phyloP scores from a whole-genome alignment of 768 basidiomycete species.

The Leccinellum rugosiceps region DNA sequence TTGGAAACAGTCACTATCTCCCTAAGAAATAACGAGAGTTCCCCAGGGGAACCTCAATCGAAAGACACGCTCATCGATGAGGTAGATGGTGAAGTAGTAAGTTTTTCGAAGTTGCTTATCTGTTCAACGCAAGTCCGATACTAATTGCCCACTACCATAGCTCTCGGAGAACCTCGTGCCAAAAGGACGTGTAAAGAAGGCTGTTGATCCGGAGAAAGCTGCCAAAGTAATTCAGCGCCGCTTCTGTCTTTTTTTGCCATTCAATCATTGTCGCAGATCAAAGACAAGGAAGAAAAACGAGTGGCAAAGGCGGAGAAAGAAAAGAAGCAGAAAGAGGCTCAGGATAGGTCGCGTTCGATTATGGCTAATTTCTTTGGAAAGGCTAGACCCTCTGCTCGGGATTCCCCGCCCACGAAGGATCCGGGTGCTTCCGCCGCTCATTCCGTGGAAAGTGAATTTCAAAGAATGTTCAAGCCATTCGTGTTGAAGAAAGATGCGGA shows the following conservation, averaged over 20 bases:
- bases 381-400: constrained; percentile 36
- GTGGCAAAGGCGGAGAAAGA: constrained; percentile 67
- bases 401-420: constrained; percentile 23
- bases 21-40: background rate
- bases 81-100: constrained; percentile 41
- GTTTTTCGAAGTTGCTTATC: constrained; percentile 5
- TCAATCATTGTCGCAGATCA: constrained; percentile 46
- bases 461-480: constrained; percentile 76
- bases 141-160: constrained; percentile 4
- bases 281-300: constrained; percentile 65
- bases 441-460: constrained; percentile 59
- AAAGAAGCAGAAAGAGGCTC: constrained; percentile 65
- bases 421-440: constrained; percentile 29
- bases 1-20: constrained; percentile 5
- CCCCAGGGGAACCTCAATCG: constrained; percentile 25
- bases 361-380: constrained; percentile 81
- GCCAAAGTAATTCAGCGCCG: constrained; percentile 21
- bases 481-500: constrained; percentile 69
- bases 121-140: background rate
- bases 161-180: constrained; percentile 26
- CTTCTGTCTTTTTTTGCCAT: background rate
- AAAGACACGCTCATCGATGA: constrained; percentile 29
- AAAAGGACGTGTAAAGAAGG: constrained; percentile 47
- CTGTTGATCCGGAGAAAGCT: constrained; percentile 52
- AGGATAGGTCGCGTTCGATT: constrained; percentile 68